Percentiles rank a stretch among this genome's conserved stretches.
Conservation (phyloP, 176 grass and related monocot genomes). For the Oryza rufipogon region DNA sequence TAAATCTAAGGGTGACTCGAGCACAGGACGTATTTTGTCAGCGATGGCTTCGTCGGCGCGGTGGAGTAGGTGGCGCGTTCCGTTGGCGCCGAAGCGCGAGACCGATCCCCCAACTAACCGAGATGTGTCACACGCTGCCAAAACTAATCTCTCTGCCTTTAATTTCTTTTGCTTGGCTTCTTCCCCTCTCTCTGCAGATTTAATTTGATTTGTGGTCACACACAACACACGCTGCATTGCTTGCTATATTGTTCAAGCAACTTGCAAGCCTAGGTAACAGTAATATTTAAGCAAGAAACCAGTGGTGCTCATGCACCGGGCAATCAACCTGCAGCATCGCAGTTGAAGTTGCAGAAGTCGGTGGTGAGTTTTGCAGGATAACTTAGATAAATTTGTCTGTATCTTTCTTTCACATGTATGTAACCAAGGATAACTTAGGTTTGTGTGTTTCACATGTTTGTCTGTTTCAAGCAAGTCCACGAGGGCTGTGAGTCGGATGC, state of each 20-base stretch:
- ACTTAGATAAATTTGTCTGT: background rate
- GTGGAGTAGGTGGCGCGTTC: slow-evolving; percentile 37
- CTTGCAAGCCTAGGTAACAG: background rate
- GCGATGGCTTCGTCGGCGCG: slow-evolving; percentile 3
- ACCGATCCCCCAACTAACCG: slow-evolving; percentile 37
- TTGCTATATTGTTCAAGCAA: background rate
- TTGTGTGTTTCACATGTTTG: background rate
- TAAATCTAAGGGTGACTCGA: too few species aligned
- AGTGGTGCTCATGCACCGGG: background rate
- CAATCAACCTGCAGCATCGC: background rate
- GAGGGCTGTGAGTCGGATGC: background rate
- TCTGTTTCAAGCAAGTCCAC: background rate
- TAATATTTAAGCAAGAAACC: background rate
- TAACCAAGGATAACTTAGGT: background rate
- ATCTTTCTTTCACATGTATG: background rate
- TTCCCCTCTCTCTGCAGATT: background rate
- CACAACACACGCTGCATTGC: background rate
- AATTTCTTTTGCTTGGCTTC: background rate
- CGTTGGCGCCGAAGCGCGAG: slow-evolving; percentile 37
- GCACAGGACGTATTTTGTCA: background rate
- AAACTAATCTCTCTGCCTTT: background rate
- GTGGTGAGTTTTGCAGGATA: background rate
- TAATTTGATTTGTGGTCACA: background rate
- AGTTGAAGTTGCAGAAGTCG: background rate
- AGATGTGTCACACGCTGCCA: background rate